Base-by-base conservation (phyloP, 116 monocot genomes). In the Trichopus zeylanicus region DNA sequence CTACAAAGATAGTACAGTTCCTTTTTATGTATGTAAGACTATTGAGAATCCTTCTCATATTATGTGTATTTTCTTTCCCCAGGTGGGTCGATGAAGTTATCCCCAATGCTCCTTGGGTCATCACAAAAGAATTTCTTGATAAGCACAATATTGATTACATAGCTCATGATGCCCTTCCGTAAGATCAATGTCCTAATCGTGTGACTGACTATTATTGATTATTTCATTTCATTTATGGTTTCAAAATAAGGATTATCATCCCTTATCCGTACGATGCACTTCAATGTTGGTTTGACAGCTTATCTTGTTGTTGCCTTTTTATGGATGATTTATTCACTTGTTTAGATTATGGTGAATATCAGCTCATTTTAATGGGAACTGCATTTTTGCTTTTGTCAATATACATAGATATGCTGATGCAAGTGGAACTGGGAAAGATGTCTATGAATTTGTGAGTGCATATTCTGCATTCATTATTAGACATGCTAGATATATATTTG, bases 31-130 rank as follows among this genome's bases (percentile, higher is more conserved):
- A 6, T 18, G 2, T 46, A 2, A 16, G 31, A 4, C 20, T 20
- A 18, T 3, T 57, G 24, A 4, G 8, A 26, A 33, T 28, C 20
- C 32, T 30, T 33, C 19, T 54, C 6, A 59, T 35, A 35, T 25
- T n/a, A 19, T 29, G 25, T 46, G 37, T 48, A 25, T 65, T 16
- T 63, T 61, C 26, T 59, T 10, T n/a, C n/a, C n/a, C 11, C 66
- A 92, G 92, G 56, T 93, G 93, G 93, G 88, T 93, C 5, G 93
- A 93, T 81, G 93, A 93, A 67, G 93, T 93, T 24, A 88, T 93
- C 76, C 88, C 88, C 46, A 67, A 93, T 82, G 93, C 93, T 67
- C 93, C 93, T 21, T 93, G 93, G 88, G 88, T 93, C 3, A 70
- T 88, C 22, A 84, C 75, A 5, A 57, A 73, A 60, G 93, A 93